Conservation (phyloP, 257 asterid species). For the Lycium barbarum region DNA sequence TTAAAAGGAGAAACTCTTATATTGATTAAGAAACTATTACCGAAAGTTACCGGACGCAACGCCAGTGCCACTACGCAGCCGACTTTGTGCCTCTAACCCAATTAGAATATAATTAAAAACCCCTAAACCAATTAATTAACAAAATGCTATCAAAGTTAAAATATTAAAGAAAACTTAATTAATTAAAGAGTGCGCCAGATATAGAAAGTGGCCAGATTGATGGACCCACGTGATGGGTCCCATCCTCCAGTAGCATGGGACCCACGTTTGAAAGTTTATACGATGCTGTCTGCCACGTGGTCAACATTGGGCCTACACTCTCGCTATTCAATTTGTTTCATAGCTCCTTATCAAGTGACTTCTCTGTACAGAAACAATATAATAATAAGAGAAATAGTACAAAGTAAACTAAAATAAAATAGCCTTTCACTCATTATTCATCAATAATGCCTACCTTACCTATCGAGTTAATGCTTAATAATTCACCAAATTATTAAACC, state of each 20-base stretch:
- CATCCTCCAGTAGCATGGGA: conserved; percentile 35
- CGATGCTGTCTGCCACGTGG: conserved; percentile 74
- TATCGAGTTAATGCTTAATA: conserved; percentile 53
- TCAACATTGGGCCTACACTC: conserved; percentile 50
- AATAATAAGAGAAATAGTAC: neutral
- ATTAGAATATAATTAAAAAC: neutral
- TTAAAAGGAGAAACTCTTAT: too few species aligned
- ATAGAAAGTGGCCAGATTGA: conserved; percentile 14
- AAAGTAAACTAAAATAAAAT: conserved; percentile 27
- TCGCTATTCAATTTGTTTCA: conserved; percentile 41
- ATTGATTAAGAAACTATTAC: neutral
- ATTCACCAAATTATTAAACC: conserved; percentile 41
- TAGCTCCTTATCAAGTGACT: neutral
- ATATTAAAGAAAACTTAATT: neutral
- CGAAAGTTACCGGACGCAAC: conserved; percentile 23
- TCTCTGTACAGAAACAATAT: conserved; percentile 22
- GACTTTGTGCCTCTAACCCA: conserved; percentile 20
- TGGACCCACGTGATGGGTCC: conserved; percentile 51
- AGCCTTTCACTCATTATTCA: conserved; percentile 33
- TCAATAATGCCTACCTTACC: conserved; percentile 49
- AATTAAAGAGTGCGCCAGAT: neutral
- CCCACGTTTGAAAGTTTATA: conserved; percentile 48
- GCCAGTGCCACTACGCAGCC: conserved; percentile 23
- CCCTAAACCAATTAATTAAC: neutral
- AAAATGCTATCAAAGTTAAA: neutral